These are phyloP conservation scores for Monoraphidium neglectum DNA, from an alignment of 139 green algal genomes.

Conservation along the genomic window DNA sequence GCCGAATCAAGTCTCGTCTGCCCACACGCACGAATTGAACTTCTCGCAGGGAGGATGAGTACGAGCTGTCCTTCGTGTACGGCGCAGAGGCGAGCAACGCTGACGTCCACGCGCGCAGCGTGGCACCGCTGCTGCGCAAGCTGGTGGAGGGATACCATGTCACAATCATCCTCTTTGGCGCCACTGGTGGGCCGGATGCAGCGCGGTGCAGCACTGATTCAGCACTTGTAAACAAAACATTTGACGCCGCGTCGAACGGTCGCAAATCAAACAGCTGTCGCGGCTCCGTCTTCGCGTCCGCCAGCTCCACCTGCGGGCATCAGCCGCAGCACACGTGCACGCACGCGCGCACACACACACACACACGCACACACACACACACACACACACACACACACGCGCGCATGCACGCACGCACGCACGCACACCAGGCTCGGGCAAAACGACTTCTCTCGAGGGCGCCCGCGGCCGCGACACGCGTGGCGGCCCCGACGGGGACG, in stretches of 20 bases:
- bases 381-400: too few species aligned
- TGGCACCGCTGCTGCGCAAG: slow-evolving; percentile 59
- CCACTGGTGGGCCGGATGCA: slow-evolving; percentile 51
- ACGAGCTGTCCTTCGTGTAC: slow-evolving; percentile 58
- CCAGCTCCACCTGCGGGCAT: too few species aligned
- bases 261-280: too few species aligned
- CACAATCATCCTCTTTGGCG: slow-evolving; percentile 46
- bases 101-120: slow-evolving; percentile 47
- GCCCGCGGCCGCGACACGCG: slow-evolving; percentile 7
- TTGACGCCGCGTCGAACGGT: too few species aligned
- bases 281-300: too few species aligned
- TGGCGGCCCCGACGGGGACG: slow-evolving; percentile 34
- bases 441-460: slow-evolving; percentile 59
- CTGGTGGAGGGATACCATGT: slow-evolving; percentile 63
- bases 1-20: background rate
- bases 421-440: slow-evolving; percentile 48
- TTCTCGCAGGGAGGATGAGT: slow-evolving; percentile 63
- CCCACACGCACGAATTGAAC: background rate
- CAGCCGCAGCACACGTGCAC: too few species aligned
- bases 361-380: too few species aligned
- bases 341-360: too few species aligned
- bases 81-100: slow-evolving; percentile 50
- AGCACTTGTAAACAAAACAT: too few species aligned
- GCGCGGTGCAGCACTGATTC: too few species aligned
- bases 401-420: too few species aligned